Base-by-base conservation (phyloP, 768 basidiomycete species). In the Pleurotus citrinopileatus region DNA sequence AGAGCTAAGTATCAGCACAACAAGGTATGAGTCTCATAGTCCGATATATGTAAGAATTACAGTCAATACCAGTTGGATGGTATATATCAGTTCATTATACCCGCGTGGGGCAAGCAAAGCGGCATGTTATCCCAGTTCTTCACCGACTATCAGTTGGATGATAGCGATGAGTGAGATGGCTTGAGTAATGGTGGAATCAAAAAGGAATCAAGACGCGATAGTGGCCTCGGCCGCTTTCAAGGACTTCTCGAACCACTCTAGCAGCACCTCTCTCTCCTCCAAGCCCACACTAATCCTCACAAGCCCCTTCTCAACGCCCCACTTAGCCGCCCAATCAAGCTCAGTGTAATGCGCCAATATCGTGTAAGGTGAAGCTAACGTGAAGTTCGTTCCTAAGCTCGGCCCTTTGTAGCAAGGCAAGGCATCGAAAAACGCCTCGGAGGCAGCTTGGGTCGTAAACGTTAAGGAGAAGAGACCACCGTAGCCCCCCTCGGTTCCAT, bases 301-400 rank as follows among this genome's bases (percentile, higher is more conserved):
- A 23, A 91, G 68, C 10, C 77, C 78, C 50, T 69, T 68, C 57
- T 88, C 84, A 17, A 91, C 84, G 15, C 83, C 87, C 65, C 77
- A 89, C 42, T 70, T 67, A 42, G 76, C 79, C 4, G 88, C 89
- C 89, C 89, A 91, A 40, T 81, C 84, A 29, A 89, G 71, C 66
- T 91, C 89, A 1, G 68, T 60, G 53, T 82, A 91, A 67, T 91
- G 89, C 47, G 87, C 89, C 37, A 91, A 71, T 56, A 91, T 79
- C 20, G 85, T 84, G 63, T 88, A 91, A 17, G 89, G 89, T 55
- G 79, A 86, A 46, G 87, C 86, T 25, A 91, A 74, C 3, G 89
- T 90, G 65, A 91, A 91, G 70, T 86, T 90, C 50, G 89, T 91
- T 9, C 89, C 89, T 8, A 84, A 73, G 56, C 77, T 78, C 4